Evolutionary conservation across 305 asterid genomes (phyloP), one percentile per base, ranked within the genome.

Genomic region (Solanum hybrid): DNA sequence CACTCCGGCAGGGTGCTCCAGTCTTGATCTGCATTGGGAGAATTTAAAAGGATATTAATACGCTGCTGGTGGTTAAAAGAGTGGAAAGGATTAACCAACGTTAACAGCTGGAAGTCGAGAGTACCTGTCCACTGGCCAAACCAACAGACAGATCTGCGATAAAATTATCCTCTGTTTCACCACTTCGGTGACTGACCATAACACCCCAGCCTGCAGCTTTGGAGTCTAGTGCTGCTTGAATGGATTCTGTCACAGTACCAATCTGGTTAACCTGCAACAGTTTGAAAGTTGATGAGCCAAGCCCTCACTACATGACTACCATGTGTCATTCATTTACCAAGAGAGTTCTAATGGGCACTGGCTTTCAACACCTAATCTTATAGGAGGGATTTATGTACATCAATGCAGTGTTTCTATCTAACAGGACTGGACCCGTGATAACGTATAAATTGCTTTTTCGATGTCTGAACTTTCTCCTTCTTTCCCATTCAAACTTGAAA

Each of bases 141-240:
- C 99, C 99, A 11, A 97, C 99, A 26, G 98, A 96, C 84, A 97
- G 92, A 93, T 97, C 99, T 36, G 99, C 99, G 39, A 97, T 97
- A 92, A 97, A 97, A 94, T 97, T 95, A 93, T 97, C 99, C 91
- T 97, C 99, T 2, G 99, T 97, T 92, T 97, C 99, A 78, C 99
- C 99, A 93, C 99, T 97, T 34, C 99, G 96, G 92, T 97, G 99
- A 91, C 99, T 97, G 90, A 97, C 99, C 99, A 97, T 97, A 75
- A 97, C 99, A 88, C 99, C 99, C 99, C 99, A 97, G 20, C 99
- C 99, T 16, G 99, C 99, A 89, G 99, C 98, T 91, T 97, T 97
- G 22, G 99, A 96, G 93, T 97, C 98, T 5, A 97, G 95, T 2
- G 99, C 99, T 82, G 99, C 99, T 91, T 95, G 98, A 91, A 97